phyloP scores from a whole-genome alignment of 257 asterid species.

The Solanum commersonii region DNA sequence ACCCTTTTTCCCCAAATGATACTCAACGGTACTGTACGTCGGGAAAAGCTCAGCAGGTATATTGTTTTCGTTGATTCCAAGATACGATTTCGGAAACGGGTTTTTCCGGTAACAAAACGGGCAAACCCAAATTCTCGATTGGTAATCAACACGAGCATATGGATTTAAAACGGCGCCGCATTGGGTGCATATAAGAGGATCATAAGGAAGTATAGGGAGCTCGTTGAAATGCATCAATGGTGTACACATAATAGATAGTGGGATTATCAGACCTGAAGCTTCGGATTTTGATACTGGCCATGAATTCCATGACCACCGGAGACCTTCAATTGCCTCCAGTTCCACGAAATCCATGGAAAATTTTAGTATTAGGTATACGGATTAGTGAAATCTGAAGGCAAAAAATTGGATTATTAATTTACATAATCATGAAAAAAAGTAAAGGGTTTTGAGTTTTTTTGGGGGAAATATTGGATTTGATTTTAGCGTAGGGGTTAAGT shows the following conservation, averaged over 20 bases:
- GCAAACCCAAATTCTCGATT: slow-evolving; percentile 61
- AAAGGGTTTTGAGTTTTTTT: not conserved
- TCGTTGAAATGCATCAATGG: slow-evolving; percentile 62
- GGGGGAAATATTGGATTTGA: not conserved
- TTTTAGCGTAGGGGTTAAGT: not conserved
- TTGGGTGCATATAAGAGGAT: slow-evolving; percentile 54
- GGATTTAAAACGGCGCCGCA: slow-evolving; percentile 82
- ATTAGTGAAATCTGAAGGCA: not conserved
- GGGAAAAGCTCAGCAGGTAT: slow-evolving; percentile 97
- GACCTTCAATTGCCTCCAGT: slow-evolving; percentile 90
- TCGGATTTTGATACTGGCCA: slow-evolving; percentile 81
- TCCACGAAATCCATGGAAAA: slow-evolving; percentile 75
- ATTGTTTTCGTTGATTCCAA: slow-evolving; percentile 59
- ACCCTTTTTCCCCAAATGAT: slow-evolving; percentile 45
- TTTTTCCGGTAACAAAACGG: slow-evolving; percentile 68
- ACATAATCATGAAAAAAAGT: not conserved
- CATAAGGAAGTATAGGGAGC: slow-evolving; percentile 78
- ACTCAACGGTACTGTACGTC: slow-evolving; percentile 86
- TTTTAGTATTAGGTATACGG: not conserved
- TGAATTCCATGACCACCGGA: slow-evolving; percentile 97
- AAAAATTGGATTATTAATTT: not conserved
- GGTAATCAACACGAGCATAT: slow-evolving; percentile 81
- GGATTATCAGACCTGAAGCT: slow-evolving; percentile 50
- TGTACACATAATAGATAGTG: slow-evolving; percentile 78
- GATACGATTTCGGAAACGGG: slow-evolving; percentile 53